Evolutionary conservation across 495 filamentous ascomycete genomes (phyloP), one percentile per base, ranked within the genome.

Genomic region (Hyaloscypha variabilis): DNA sequence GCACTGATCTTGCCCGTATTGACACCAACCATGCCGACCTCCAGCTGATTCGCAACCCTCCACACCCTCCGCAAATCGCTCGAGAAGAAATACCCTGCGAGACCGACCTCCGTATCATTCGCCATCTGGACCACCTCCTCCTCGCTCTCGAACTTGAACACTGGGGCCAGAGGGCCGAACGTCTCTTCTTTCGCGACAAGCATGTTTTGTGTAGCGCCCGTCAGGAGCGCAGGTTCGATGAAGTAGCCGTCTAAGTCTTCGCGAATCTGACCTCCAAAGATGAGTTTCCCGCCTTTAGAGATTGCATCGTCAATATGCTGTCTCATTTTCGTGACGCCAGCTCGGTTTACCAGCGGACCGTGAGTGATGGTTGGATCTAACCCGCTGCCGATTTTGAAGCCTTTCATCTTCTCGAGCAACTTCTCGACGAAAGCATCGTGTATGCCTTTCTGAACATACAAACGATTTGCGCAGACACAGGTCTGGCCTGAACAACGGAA

Each of bases 11-110:
- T 29, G 26, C 54, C 63, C 10, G 78, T 81, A 73, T 97, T 97
- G 70, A 96, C 93, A 71, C 96, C 93, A 28, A 94, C 88, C 92
- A 96, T 94, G 21, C 91, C 92, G 13, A 91, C 87, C 77, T 94
- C 90, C 49, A 95, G 71, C 21, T 87, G 83, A 75, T 94, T 90
- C 3, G 91, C 88, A 17, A 95, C 88, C 56, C 91, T 80, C 76
- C 86, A 85, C 23, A 90, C 87, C 31, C 91, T 81, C 49, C 83
- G 78, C 21, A 92, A 63, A 70, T 94, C 87, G 19, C 82, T 81
- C 46, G 85, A 90, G 77, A 87, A 94, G 79, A 96, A 92, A 73
- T 96, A 94, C 17, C 89, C 90, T 3, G 91, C 92, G 26, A 96
- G 81, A 51, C 92, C 92, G 29, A 93, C 90, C 58, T 89, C 83